Conservation (phyloP, 1,284 basidiomycete genomes). For the Malassezia slooffiae region DNA sequence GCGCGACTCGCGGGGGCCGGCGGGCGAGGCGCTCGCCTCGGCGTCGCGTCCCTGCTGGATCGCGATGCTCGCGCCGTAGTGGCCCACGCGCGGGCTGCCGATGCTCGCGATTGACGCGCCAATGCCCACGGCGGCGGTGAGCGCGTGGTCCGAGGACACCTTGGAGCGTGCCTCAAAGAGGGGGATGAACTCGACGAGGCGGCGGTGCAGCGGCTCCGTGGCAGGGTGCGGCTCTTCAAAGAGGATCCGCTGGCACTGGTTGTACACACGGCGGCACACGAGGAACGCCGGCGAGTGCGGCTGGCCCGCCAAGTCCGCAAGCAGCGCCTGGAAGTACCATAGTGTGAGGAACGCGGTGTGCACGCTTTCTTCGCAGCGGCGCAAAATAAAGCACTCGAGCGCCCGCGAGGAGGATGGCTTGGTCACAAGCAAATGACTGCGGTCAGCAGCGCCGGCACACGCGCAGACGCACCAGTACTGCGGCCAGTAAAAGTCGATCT, state of each 20-base stretch:
- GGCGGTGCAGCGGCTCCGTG: slow-evolving; percentile 10
- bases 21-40: background rate
- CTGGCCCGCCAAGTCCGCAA: slow-evolving; percentile 42
- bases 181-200: slow-evolving; percentile 4
- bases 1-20: too few species aligned
- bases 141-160: slow-evolving; percentile 25
- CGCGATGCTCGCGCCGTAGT: slow-evolving; percentile 67
- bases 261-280: slow-evolving; percentile 83
- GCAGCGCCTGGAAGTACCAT: slow-evolving; percentile 44
- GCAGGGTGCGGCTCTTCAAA: slow-evolving; percentile 60
- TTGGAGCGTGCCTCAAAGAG: slow-evolving; percentile 14
- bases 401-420: slow-evolving; percentile 36
- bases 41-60: slow-evolving; percentile 62
- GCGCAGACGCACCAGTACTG: slow-evolving; percentile 27
- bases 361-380: slow-evolving; percentile 38
- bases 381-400: slow-evolving; percentile 38
- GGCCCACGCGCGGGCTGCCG: slow-evolving; percentile 64
- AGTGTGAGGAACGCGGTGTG: slow-evolving; percentile 43
- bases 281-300: slow-evolving; percentile 66
- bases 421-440: slow-evolving; percentile 39
- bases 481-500: slow-evolving; percentile 46
- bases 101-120: slow-evolving; percentile 67
- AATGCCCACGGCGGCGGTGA: slow-evolving; percentile 73
- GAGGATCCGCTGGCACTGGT: slow-evolving; percentile 90
- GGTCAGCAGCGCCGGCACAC: background rate